A percentile compares a stretch with the other conserved stretches of the same genome.
Evolutionary conservation across 2,329 filamentous ascomycete genomes (phyloP).

Genomic region (Xylaria sp.): DNA sequence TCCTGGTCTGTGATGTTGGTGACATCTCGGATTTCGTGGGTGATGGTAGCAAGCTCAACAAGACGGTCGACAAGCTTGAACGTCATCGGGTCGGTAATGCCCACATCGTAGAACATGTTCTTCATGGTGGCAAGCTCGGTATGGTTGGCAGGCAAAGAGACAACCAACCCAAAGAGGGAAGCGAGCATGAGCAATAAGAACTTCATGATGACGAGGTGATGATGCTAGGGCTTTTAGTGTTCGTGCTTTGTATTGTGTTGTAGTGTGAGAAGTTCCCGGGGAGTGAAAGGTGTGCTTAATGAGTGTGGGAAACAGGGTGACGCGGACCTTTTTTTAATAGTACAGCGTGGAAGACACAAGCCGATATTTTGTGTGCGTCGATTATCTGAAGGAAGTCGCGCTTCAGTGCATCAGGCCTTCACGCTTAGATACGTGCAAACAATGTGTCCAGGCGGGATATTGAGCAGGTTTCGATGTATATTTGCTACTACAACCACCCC

Average conservation of each 20-base stretch:
- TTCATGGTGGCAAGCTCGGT: slow-evolving; percentile 12
- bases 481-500: too few relatives aligned
- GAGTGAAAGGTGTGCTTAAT: neutral
- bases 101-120: slow-evolving; percentile 18
- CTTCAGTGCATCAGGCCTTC: neutral
- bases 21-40: neutral
- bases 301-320: neutral
- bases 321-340: neutral
- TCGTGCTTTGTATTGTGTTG: neutral
- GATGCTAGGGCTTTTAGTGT: neutral
- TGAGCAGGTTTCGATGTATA: neutral
- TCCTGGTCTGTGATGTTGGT: slow-evolving; percentile 8
- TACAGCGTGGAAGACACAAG: neutral
- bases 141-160: slow-evolving; percentile 1
- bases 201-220: slow-evolving; percentile 3
- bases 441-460: neutral
- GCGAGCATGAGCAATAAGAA: neutral
- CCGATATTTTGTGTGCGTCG: neutral
- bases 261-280: neutral
- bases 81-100: slow-evolving; percentile 14
- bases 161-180: neutral
- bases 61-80: slow-evolving; percentile 23
- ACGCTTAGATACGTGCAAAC: neutral
- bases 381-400: neutral
- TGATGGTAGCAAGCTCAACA: neutral